These are phyloP conservation scores for Syzygium aqueum DNA, from an alignment of 345 rosid species.

Conservation along the genomic window DNA sequence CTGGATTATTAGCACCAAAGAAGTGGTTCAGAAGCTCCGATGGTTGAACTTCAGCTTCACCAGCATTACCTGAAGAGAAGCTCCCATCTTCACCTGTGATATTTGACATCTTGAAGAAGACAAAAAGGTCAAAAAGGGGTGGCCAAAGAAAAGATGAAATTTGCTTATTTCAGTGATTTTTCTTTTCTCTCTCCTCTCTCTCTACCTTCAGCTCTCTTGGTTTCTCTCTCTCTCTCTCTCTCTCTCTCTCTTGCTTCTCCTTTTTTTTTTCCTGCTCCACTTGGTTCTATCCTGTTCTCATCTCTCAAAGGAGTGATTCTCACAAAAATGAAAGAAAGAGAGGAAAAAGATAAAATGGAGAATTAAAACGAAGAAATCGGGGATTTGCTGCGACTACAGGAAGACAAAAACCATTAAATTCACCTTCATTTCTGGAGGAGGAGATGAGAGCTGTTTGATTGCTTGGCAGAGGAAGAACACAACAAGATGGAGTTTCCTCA, in stretches of 20 bases:
- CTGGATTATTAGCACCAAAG: not conserved
- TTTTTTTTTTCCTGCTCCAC: too few relatives aligned
- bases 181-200: not conserved
- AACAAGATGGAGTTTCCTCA: not conserved
- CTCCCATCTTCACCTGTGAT: slow-evolving; percentile 3
- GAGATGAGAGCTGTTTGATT: not conserved
- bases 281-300: not conserved
- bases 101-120: slow-evolving; percentile 3
- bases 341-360: not conserved
- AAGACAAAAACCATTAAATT: not conserved
- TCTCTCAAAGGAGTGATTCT: not conserved
- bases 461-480: not conserved
- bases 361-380: not conserved
- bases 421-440: not conserved
- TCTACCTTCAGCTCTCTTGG: not conserved
- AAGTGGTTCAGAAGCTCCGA: not conserved
- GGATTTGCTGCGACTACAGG: not conserved
- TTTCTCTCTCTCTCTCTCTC: not conserved
- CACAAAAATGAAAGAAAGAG: not conserved
- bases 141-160: not conserved
- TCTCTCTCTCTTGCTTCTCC: not conserved
- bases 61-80: not conserved
- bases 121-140: not conserved
- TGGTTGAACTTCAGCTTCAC: not conserved
- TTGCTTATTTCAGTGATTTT: not conserved